phyloP scores from a whole-genome alignment of 768 basidiomycete genomes.

The Russula sp. region DNA sequence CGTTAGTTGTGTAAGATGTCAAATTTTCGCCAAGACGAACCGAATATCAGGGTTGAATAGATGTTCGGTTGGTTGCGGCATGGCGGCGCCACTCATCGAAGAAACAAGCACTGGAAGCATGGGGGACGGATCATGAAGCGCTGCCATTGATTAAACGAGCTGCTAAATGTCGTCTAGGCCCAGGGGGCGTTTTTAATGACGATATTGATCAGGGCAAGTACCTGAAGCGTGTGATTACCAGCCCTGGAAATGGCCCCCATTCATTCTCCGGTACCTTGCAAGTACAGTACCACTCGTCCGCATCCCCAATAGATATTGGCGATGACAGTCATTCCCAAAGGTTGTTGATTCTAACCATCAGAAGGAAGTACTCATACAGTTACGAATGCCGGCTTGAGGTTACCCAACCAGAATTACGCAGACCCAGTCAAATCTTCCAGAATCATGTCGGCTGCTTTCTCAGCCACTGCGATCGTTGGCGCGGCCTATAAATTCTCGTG shows the following conservation, averaged over 20 bases:
- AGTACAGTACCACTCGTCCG: too few species aligned
- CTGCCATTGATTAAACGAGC: background rate
- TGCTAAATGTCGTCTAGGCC: background rate
- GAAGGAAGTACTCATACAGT: too few species aligned
- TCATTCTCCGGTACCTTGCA: background rate
- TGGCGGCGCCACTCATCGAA: background rate
- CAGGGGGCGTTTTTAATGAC: background rate
- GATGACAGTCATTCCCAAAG: background rate
- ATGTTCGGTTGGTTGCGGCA: background rate
- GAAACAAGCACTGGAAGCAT: background rate
- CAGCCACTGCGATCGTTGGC: conserved; percentile 26
- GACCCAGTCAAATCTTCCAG: conserved; percentile 15
- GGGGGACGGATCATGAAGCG: background rate
- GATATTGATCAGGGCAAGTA: background rate
- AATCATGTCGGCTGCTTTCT: conserved; percentile 30
- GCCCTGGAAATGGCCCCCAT: background rate
- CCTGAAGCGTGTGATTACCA: background rate
- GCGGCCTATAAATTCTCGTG: conserved; percentile 21
- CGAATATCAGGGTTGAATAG: background rate
- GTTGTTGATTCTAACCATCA: background rate
- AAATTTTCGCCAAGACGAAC: background rate
- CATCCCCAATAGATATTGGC: background rate
- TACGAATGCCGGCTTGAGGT: background rate
- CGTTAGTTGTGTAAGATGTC: background rate
- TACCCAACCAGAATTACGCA: background rate